Percentiles rank a stretch among this genome's conserved stretches.
Conservation (phyloP, 78 protist genomes). For the Dictyostelium intermedium region DNA sequence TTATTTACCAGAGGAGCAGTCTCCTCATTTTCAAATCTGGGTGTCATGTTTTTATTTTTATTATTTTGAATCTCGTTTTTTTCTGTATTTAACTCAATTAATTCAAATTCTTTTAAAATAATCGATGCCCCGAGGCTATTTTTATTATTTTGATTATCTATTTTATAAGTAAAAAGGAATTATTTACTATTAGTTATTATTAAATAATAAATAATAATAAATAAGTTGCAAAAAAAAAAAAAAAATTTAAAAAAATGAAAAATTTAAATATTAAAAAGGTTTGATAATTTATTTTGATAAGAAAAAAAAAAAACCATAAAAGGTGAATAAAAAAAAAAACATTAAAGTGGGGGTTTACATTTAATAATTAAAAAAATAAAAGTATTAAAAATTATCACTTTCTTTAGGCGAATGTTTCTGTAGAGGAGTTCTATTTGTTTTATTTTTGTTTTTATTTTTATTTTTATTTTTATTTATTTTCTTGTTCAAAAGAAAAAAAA, state of each 20-base stretch:
- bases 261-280: not conserved
- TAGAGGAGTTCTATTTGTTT: no score
- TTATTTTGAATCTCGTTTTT: not conserved
- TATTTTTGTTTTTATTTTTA: no score
- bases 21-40: not conserved
- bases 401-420: no score
- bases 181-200: not conserved
- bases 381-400: no score
- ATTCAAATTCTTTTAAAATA: not conserved
- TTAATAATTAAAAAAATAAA: no score
- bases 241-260: not conserved
- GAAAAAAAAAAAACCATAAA: no score
- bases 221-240: not conserved
- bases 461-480: no score
- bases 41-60: not conserved
- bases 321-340: no score
- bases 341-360: no score
- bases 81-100: not conserved
- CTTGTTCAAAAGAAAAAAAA: no score
- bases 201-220: not conserved
- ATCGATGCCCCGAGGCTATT: not conserved
- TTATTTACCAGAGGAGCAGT: not conserved
- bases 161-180: not conserved
- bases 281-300: no score
- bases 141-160: not conserved